A percentile compares a stretch with the other conserved stretches of the same genome.
These are phyloP conservation scores for Rubus parviflorus DNA, from an alignment of 306 rosid species.

Conservation along the genomic window DNA sequence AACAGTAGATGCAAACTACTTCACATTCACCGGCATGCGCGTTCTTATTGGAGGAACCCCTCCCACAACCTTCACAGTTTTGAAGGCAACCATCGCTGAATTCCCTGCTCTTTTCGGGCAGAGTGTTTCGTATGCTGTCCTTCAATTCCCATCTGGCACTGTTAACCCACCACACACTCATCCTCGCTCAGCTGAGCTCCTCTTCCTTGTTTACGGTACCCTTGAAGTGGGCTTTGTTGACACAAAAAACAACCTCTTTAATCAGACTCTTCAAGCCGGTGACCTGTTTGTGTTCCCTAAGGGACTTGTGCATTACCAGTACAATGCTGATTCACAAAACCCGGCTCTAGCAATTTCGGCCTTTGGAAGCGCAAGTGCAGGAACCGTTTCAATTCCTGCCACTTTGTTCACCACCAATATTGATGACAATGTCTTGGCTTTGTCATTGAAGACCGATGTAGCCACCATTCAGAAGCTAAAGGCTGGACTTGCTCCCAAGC, in stretches of 20 bases:
- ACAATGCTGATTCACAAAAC: slow-evolving; percentile 17
- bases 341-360: slow-evolving; percentile 17
- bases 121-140: slow-evolving; percentile 12
- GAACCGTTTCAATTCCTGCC: slow-evolving; percentile 15
- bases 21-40: slow-evolving; percentile 20
- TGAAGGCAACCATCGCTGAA: not conserved
- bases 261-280: slow-evolving; percentile 6
- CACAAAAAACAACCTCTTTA: slow-evolving; percentile 18
- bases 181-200: slow-evolving; percentile 22
- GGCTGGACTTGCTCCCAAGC: slow-evolving; percentile 6
- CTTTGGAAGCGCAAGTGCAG: slow-evolving; percentile 22
- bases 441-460: slow-evolving; percentile 10
- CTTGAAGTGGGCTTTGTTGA: slow-evolving; percentile 25
- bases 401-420: slow-evolving; percentile 4
- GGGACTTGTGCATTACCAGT: slow-evolving; percentile 20
- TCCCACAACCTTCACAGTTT: not conserved
- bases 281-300: slow-evolving; percentile 22
- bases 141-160: not conserved
- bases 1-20: slow-evolving; percentile 34
- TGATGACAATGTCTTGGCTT: slow-evolving; percentile 7
- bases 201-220: slow-evolving; percentile 1
- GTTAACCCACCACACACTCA: slow-evolving; percentile 23
- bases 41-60: not conserved
- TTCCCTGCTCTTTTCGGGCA: slow-evolving; percentile 18
- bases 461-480: slow-evolving; percentile 17